These are phyloP conservation scores for Sedum album DNA, from an alignment of 164 flowering plant genomes.

Conservation along the genomic window DNA sequence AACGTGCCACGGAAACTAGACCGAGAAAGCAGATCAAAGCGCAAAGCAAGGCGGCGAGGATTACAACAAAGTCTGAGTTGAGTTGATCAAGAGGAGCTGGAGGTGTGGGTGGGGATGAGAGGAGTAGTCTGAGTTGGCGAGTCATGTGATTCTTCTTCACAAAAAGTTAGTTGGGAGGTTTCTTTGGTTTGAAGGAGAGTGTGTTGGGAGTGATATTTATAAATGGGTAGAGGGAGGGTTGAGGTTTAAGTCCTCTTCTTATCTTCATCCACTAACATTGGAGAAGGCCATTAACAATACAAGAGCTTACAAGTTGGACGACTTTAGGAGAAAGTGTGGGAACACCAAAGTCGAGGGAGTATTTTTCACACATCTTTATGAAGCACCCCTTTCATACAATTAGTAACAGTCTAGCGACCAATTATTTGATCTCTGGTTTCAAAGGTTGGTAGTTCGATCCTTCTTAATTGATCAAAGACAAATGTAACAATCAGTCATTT, in stretches of 20 bases:
- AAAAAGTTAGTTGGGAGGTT: slow-evolving; percentile 10
- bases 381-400: too few species aligned
- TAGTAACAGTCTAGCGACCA: too few species aligned
- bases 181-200: neutral
- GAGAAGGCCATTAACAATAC: too few species aligned
- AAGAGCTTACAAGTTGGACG: too few species aligned
- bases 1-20: slow-evolving; percentile 72
- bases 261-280: neutral
- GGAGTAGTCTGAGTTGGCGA: slow-evolving; percentile 1
- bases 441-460: too few species aligned
- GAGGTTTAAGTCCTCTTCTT: neutral
- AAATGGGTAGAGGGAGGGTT: neutral
- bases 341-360: too few species aligned
- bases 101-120: neutral
- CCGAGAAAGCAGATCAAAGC: slow-evolving; percentile 88
- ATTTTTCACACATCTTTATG: too few species aligned
- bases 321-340: too few species aligned
- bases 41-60: slow-evolving; percentile 81
- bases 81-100: neutral
- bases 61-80: slow-evolving; percentile 56
- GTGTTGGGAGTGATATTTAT: neutral
- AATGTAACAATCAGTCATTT: too few species aligned
- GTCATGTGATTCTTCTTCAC: neutral
- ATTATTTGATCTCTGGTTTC: too few species aligned
- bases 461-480: too few species aligned